Evolutionary conservation across 2,329 filamentous ascomycete genomes (phyloP).

Genomic region (Phialophora macrospora): DNA sequence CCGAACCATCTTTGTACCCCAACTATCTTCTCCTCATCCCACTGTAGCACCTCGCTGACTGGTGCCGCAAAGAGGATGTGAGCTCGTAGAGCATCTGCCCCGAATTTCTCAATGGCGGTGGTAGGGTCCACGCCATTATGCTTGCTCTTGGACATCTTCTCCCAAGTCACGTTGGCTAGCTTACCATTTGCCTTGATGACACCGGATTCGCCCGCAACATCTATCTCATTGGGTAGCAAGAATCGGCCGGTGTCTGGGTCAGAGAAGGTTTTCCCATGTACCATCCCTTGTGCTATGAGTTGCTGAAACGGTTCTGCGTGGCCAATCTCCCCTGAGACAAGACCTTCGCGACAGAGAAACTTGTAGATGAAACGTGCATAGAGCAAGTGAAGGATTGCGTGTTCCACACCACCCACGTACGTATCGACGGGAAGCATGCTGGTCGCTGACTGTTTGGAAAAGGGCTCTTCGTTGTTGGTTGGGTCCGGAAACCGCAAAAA

Average conservation of each 20-base stretch:
- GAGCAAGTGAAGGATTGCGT: conserved; percentile 86
- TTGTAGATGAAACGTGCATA: conserved; percentile 92
- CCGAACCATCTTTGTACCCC: conserved; percentile 82
- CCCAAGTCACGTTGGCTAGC: conserved; percentile 68
- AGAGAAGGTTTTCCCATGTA: conserved; percentile 81
- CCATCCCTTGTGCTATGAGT: conserved; percentile 91
- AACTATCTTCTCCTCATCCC: conserved; percentile 81
- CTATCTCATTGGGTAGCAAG: conserved; percentile 73
- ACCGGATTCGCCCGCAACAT: conserved; percentile 60
- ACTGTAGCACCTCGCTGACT: conserved; percentile 80
- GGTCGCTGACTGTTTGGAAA: conserved; percentile 65
- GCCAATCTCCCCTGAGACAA: conserved; percentile 46
- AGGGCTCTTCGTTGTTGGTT: conserved; percentile 64
- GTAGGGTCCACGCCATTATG: conserved; percentile 87
- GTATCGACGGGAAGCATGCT: conserved; percentile 74
- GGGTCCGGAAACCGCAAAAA: conserved; percentile 79
- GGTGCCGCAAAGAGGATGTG: conserved; percentile 91
- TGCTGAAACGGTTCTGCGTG: conserved; percentile 75
- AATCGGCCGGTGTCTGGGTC: conserved; percentile 77
- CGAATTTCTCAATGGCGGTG: conserved; percentile 72
- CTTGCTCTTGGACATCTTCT: conserved; percentile 97
- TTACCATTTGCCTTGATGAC: conserved; percentile 66
- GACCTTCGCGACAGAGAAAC: conserved; percentile 66
- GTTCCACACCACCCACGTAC: conserved; percentile 89
- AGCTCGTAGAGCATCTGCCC: conserved; percentile 80